Evolutionary conservation across 2,329 filamentous ascomycete genomes (phyloP).

Genomic region (Zymoseptoria pseudotritici): DNA sequence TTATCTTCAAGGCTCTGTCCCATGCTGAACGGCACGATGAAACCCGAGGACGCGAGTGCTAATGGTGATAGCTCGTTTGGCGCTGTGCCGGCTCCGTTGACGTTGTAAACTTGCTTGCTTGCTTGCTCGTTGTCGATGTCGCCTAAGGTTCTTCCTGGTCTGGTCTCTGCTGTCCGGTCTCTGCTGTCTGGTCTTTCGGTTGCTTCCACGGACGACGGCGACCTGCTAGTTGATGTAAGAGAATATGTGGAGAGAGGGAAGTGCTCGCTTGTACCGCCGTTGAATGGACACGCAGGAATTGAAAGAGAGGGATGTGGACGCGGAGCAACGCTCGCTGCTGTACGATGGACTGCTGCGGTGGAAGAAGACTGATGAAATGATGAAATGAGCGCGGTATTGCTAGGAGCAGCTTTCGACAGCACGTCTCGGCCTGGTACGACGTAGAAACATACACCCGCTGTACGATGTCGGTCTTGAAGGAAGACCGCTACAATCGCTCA

Average conservation of each 20-base stretch:
- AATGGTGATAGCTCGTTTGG: conserved; percentile 30
- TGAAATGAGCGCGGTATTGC: not conserved
- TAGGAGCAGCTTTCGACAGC: not conserved
- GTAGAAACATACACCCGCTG: not conserved
- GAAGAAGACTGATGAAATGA: not conserved
- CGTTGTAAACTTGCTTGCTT: conserved; percentile 15
- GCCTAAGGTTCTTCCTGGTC: not conserved
- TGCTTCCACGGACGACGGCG: too few relatives aligned
- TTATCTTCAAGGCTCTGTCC: conserved; percentile 61
- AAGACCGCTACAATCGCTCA: too few relatives aligned
- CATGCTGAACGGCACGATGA: conserved; percentile 67
- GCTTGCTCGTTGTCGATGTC: not conserved
- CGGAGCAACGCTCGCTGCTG: not conserved
- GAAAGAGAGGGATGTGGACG: not conserved
- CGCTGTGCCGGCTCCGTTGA: conserved; percentile 27
- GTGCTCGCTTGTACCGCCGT: too few relatives aligned
- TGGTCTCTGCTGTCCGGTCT: too few relatives aligned
- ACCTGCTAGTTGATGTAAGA: too few relatives aligned
- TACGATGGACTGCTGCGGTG: not conserved
- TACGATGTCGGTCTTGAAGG: not conserved
- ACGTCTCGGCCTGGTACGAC: not conserved
- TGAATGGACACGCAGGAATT: too few relatives aligned
- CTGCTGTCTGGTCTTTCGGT: too few relatives aligned
- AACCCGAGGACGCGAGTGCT: conserved; percentile 28
- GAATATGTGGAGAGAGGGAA: too few relatives aligned